phyloP scores from a whole-genome alignment of 768 basidiomycete genomes.

The Auricularia sp. region DNA sequence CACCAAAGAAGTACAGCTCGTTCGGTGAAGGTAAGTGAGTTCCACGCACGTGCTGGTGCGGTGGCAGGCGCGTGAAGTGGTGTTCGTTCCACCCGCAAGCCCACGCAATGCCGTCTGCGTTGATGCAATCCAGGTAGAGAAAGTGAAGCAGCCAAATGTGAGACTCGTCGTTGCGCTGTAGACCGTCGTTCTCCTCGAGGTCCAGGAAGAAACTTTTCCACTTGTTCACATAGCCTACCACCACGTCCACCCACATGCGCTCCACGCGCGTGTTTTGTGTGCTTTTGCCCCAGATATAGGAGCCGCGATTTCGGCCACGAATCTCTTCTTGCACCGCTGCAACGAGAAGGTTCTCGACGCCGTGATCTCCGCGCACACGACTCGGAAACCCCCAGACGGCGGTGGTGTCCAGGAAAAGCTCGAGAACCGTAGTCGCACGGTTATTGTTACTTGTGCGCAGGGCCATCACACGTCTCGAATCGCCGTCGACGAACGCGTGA shows the following conservation, averaged over 20 bases:
- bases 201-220: conserved; percentile 7
- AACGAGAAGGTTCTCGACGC: conserved; percentile 24
- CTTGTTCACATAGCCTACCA: conserved; percentile 1
- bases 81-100: conserved; percentile 8
- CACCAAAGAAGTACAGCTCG: no score
- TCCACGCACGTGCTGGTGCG: not conserved
- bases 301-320: conserved; percentile 11
- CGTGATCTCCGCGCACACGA: conserved; percentile 28
- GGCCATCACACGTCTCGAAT: conserved; percentile 5
- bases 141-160: conserved; percentile 10
- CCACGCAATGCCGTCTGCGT: conserved; percentile 6
- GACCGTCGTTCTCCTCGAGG: conserved; percentile 3
- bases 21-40: no score
- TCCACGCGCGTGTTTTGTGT: conserved; percentile 10
- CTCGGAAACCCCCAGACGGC: conserved; percentile 21
- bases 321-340: conserved; percentile 19
- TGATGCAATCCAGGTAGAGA: conserved; percentile 8
- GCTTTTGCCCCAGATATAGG: conserved; percentile 28
- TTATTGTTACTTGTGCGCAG: conserved; percentile 31
- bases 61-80: not conserved
- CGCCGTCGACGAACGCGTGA: conserved; percentile 16
- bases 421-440: conserved; percentile 24
- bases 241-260: conserved; percentile 7
- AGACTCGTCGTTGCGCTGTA: not conserved
- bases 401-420: conserved; percentile 19